phyloP scores from a whole-genome alignment of 106 monocot genomes.

The Apostasia ramifera region DNA sequence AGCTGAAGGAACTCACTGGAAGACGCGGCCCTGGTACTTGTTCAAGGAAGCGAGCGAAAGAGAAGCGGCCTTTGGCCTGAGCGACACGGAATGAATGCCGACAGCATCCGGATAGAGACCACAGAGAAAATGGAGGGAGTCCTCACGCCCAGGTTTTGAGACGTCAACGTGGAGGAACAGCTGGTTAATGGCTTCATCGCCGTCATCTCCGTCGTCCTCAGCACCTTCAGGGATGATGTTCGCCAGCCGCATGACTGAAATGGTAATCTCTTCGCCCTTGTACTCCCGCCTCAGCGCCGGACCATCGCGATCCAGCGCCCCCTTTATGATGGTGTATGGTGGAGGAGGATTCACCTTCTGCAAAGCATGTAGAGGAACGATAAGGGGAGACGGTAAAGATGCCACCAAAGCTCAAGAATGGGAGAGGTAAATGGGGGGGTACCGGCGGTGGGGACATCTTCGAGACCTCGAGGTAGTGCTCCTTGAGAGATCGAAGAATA shows the following conservation, averaged over 20 bases:
- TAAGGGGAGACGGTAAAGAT: background rate
- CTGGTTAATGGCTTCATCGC: conserved; percentile 60
- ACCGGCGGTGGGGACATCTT: conserved; percentile 49
- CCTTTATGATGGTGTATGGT: conserved; percentile 62
- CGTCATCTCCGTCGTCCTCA: conserved; percentile 46
- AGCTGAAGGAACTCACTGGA: conserved; percentile 49
- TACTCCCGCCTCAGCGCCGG: conserved; percentile 58
- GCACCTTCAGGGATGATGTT: conserved; percentile 51
- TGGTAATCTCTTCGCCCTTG: conserved; percentile 62
- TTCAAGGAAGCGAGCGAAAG: conserved; percentile 2
- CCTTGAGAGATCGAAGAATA: conserved; percentile 30
- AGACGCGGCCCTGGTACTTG: conserved; percentile 63
- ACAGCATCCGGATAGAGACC: conserved; percentile 90
- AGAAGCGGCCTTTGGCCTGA: conserved; percentile 37
- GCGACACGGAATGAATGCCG: conserved; percentile 83
- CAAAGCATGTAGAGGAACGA: background rate
- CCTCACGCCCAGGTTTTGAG: conserved; percentile 47
- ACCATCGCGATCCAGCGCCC: conserved; percentile 52
- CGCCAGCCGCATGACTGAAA: conserved; percentile 78
- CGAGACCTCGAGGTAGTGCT: conserved; percentile 31
- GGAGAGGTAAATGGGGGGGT: background rate
- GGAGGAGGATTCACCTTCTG: conserved; percentile 71
- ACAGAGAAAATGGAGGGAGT: conserved; percentile 79
- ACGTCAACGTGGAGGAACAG: conserved; percentile 89
- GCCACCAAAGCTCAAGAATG: background rate